These are phyloP conservation scores for Pleurotus citrinopileatus DNA, from an alignment of 768 basidiomycete species.

Conservation along the genomic window DNA sequence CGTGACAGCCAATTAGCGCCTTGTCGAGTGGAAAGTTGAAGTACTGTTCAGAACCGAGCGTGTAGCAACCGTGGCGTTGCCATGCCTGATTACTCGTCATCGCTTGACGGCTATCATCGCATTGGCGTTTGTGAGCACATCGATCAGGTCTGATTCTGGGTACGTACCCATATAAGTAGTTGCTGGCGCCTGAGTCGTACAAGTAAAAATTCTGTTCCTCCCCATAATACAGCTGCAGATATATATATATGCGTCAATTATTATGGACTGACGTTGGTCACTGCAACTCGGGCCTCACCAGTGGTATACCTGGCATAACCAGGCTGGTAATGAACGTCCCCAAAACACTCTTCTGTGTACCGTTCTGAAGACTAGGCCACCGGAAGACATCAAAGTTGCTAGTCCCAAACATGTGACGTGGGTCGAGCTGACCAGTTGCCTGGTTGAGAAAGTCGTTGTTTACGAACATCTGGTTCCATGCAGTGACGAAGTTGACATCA, in stretches of 20 bases:
- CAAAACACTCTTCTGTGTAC: slow-evolving; percentile 71
- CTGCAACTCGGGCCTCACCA: slow-evolving; percentile 42
- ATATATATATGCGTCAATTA: slow-evolving; percentile 8
- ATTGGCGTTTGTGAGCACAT: background rate
- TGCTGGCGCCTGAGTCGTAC: slow-evolving; percentile 83
- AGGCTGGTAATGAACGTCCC: slow-evolving; percentile 77
- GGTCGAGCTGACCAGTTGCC: slow-evolving; percentile 63
- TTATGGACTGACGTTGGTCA: background rate
- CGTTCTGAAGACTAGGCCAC: slow-evolving; percentile 88
- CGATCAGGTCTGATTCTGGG: background rate
- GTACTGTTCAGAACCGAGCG: slow-evolving; percentile 86
- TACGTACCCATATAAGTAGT: slow-evolving; percentile 85
- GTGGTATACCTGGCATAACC: slow-evolving; percentile 83
- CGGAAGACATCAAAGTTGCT: slow-evolving; percentile 95
- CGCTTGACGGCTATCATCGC: slow-evolving; percentile 71
- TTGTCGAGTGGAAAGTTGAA: slow-evolving; percentile 90
- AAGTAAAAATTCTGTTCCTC: slow-evolving; percentile 92
- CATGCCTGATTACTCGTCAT: slow-evolving; percentile 85
- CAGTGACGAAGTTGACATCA: slow-evolving; percentile 76
- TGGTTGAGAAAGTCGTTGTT: slow-evolving; percentile 85
- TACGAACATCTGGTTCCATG: slow-evolving; percentile 92
- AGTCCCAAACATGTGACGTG: slow-evolving; percentile 87
- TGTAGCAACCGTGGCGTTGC: slow-evolving; percentile 93
- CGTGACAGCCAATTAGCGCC: slow-evolving; percentile 76
- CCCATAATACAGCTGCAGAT: slow-evolving; percentile 70